Evolutionary conservation across 202 grass and related monocot genomes (phyloP), one percentile per base, ranked within the genome.

Genomic region (Dendrocalamus latiflorus): DNA sequence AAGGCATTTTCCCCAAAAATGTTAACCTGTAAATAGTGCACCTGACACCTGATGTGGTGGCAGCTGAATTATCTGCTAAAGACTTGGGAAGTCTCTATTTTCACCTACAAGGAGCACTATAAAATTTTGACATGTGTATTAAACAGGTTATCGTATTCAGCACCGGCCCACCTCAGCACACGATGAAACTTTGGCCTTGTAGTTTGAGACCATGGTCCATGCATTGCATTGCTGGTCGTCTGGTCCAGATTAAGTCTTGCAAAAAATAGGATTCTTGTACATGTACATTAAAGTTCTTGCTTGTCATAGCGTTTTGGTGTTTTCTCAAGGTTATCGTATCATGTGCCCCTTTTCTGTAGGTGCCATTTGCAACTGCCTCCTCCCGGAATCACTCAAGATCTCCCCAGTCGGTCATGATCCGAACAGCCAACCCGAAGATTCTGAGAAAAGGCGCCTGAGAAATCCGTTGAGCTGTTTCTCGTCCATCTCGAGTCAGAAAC

Each of bases 311-410:
- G 1, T 26, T 48, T 70, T 48, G 28, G 8, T 66, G 56, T 30
- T 57, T 36, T 30, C 20, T 34, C 37, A 25, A 25, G 37, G 26
- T 65, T 64, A 56, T 72, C 72, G 8, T 54, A 4, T 77, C 28
- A 8, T 78, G 45, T 65, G 42, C 76, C 24, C 25, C 76, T 54
- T 79, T n/a, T 51, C 48, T 87, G 49, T 63, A 99, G 96, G 96
- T 34, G 88, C 91, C 30, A 80, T 99, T n/a, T 99, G 96, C 89
- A 99, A 99, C 74, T 96, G 89, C 71, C 77, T 99, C 61, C 93
- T 96, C 4, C 96, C 96, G 0, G 91, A 91, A 26, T 87, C 96
- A 20, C 93, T 99, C 6, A 99, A 96, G 83, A 99, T 96, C 70
- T 90, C 91, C 77, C 85, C 93, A 21, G 89, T 94, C 2, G 81